Evolutionary conservation across 208 protist genomes (phyloP), one percentile per base, ranked within the genome.

Genomic region (Herpetomonas tarakana): DNA sequence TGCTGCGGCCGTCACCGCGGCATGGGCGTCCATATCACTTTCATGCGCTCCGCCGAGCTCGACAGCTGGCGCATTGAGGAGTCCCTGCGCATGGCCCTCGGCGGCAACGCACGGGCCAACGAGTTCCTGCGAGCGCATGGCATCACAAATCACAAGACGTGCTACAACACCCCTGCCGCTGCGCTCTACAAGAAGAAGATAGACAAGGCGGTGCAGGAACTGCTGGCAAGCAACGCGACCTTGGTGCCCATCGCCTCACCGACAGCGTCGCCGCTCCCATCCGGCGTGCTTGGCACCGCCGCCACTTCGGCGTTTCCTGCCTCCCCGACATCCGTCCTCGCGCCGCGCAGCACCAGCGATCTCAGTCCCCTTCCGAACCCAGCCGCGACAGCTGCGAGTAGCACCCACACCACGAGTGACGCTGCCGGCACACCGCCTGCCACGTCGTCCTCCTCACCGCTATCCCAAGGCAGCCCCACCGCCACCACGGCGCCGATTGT

Each of bases 21-120:
- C 25, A 79, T 98, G 50, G 97, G 98, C 35, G 96, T 98, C 30
- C 97, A 99, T 73, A 82, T 98, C 54, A 94, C 88, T 39, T 99
- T 99, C 74, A 97, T 98, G 62, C 82, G 97, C 59, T 98, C 90
- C 3, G 73, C 76, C 16, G 82, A 88, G 58, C 83, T 97, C 4
- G 97, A 98, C 78, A 84, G 61, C 58, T 98, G 94, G 94, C 76
- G 69, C 18, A 69, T 70, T 3, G 75, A 81, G 39, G 83, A 98
- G 68, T 81, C 92, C 2, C 73, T 91, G 28, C 71, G 76, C 31
- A 93, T 98, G 88, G 71, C 91, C 21, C 57, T 92, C 16, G 93
- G 93, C 26, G 97, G 97, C 39, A 98, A 98, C 75, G 75, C 61
- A 2, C 58, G 49, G 22, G 93, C 88, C 0, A 65, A 61, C 24